Conservation (phyloP, 163 green algal genomes). For the Trebouxiophyceae sp. region DNA sequence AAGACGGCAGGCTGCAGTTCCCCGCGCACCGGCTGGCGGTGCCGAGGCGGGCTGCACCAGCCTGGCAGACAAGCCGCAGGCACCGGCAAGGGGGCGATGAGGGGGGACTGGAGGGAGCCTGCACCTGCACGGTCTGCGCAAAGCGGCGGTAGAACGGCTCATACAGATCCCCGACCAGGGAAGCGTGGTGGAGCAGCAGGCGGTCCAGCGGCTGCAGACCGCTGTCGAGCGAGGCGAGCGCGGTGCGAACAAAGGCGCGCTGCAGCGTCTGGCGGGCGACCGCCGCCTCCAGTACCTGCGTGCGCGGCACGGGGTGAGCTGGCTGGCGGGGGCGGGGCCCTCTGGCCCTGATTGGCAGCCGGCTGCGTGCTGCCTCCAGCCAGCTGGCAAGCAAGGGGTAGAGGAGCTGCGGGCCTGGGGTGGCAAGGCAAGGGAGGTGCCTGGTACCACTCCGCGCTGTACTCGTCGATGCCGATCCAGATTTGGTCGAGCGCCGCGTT, state of each 20-base stretch:
- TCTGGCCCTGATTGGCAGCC: background rate
- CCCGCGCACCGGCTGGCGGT: background rate
- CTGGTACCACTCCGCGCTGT: conserved; percentile 1
- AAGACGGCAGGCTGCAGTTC: background rate
- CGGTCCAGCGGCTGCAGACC: conserved; percentile 5
- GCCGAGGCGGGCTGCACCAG: background rate
- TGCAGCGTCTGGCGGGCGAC: background rate
- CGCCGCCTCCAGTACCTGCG: background rate
- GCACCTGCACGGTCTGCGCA: conserved; percentile 7
- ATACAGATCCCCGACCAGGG: conserved; percentile 7
- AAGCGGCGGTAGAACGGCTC: conserved; percentile 1
- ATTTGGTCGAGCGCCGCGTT: conserved; percentile 6
- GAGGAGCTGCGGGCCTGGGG: background rate
- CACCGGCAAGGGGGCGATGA: background rate
- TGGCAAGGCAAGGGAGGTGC: background rate
- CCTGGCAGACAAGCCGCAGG: background rate
- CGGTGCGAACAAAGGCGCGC: conserved; percentile 8
- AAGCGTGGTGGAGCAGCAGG: conserved; percentile 5
- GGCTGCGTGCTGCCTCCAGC: background rate
- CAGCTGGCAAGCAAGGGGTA: background rate
- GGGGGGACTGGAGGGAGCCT: background rate
- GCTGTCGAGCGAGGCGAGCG: conserved; percentile 1
- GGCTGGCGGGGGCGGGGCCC: background rate
- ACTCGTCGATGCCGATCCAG: conserved; percentile 10
- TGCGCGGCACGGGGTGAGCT: background rate